These are phyloP conservation scores for Colletotrichum sp. DNA, from an alignment of 2,329 filamentous ascomycete species.

Conservation along the genomic window DNA sequence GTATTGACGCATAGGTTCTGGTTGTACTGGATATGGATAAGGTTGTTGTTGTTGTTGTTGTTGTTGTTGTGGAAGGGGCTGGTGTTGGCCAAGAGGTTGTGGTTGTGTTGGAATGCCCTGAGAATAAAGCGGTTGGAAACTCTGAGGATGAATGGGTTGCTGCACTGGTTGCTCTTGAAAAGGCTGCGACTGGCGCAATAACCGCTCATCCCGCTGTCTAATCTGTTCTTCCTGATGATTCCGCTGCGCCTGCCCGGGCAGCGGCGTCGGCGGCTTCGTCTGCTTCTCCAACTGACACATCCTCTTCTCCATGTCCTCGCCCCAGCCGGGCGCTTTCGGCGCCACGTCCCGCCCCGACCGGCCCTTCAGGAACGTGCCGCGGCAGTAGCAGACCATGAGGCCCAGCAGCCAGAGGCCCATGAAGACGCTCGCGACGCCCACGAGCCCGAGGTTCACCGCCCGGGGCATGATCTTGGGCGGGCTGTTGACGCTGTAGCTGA, in stretches of 20 bases:
- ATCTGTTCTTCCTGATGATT: neutral
- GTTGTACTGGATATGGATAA: neutral
- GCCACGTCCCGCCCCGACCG: neutral
- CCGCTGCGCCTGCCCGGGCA: neutral
- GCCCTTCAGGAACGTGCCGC: neutral
- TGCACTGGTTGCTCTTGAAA: neutral
- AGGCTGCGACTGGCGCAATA: neutral
- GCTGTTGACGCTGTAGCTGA: conserved; percentile 9
- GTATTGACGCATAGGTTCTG: neutral
- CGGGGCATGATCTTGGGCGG: neutral
- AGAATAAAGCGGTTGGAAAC: neutral
- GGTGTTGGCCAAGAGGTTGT: neutral
- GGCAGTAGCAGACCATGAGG: conserved; percentile 3
- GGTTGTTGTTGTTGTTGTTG: no score
- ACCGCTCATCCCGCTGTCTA: neutral
- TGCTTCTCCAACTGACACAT: neutral
- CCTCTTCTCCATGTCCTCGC: neutral
- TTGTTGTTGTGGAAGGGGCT: neutral
- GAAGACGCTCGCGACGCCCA: neutral
- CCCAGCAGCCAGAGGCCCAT: conserved; percentile 7
- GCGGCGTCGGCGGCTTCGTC: neutral
- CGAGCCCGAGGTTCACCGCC: neutral
- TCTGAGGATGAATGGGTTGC: neutral
- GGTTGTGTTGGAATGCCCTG: neutral
- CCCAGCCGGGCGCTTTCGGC: neutral